These are phyloP conservation scores for Globisporangium perplexum DNA, from an alignment of 352 stramenopile species.

Conservation along the genomic window DNA sequence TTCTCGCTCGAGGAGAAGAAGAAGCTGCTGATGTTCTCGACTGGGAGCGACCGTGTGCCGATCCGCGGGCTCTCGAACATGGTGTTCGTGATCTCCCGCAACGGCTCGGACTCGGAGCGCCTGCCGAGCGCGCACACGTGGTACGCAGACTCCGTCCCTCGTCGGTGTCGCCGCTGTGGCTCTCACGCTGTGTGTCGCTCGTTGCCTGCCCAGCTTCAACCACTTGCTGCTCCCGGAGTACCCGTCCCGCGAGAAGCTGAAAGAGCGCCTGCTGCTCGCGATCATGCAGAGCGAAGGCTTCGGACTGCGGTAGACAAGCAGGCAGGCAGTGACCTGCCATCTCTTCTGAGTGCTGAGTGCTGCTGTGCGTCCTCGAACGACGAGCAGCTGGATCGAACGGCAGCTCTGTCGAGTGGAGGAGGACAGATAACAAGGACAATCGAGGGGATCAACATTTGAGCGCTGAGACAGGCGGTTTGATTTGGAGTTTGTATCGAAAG, in stretches of 20 bases:
- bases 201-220: conserved; percentile 87
- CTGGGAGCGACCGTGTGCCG: conserved; percentile 78
- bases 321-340: too few relatives aligned
- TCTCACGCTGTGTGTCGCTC: background rate
- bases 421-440: background rate
- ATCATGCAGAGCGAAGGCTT: conserved; percentile 85
- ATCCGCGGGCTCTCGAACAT: conserved; percentile 78
- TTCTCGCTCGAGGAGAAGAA: conserved; percentile 80
- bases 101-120: conserved; percentile 76
- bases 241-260: conserved; percentile 66
- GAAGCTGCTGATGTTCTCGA: conserved; percentile 82
- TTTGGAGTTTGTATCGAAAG: background rate
- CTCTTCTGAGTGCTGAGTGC: too few relatives aligned
- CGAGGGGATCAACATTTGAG: background rate
- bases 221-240: conserved; percentile 86
- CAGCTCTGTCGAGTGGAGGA: background rate
- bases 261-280: conserved; percentile 68
- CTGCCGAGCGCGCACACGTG: conserved; percentile 85
- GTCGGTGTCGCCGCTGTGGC: background rate
- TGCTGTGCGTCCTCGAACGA: background rate
- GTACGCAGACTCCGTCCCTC: too few relatives aligned
- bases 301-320: conserved; percentile 45
- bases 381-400: background rate
- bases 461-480: background rate
- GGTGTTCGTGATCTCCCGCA: conserved; percentile 81